Conservation (phyloP, 169 alveolate genomes). For the Cryptosporidium andersoni region DNA sequence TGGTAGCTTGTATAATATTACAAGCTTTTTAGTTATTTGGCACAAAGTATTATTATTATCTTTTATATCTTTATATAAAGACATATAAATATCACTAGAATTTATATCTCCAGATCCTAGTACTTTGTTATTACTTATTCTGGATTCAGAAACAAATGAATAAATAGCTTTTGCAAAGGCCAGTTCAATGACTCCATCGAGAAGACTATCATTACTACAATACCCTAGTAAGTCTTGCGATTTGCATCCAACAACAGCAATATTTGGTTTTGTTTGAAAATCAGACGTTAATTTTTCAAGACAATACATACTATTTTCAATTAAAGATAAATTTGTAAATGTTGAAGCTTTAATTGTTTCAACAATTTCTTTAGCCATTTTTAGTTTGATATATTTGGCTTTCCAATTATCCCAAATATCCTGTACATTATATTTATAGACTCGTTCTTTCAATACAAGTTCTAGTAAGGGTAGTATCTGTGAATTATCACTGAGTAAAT, state of each 20-base stretch:
- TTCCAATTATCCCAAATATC: conserved; percentile 7
- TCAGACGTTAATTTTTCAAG: conserved; percentile 1
- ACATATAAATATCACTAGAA: too few relatives aligned
- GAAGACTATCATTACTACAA: conserved; percentile 12
- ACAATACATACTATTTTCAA: conserved; percentile 4
- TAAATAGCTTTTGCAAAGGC: conserved; percentile 4
- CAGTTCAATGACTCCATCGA: not conserved
- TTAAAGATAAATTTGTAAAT: not conserved
- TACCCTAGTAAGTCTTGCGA: conserved; percentile 7
- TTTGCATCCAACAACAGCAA: conserved; percentile 18
- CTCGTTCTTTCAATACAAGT: too few relatives aligned
- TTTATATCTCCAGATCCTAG: too few relatives aligned
- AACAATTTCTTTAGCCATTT: conserved; percentile 21
- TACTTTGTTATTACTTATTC: not conserved
- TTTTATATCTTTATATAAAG: too few relatives aligned
- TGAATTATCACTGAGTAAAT: too few relatives aligned
- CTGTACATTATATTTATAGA: not conserved
- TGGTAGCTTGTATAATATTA: not conserved
- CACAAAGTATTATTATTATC: too few relatives aligned
- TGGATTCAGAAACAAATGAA: not conserved
- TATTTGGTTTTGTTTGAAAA: conserved; percentile 10
- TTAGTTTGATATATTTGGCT: not conserved
- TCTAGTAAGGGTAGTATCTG: too few relatives aligned
- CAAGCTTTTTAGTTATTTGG: not conserved
- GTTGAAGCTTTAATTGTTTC: not conserved